A percentile compares a stretch with the other conserved stretches of the same genome.
These are phyloP conservation scores for Leccinum fallax DNA, from an alignment of 1,284 basidiomycete species.

Conservation along the genomic window DNA sequence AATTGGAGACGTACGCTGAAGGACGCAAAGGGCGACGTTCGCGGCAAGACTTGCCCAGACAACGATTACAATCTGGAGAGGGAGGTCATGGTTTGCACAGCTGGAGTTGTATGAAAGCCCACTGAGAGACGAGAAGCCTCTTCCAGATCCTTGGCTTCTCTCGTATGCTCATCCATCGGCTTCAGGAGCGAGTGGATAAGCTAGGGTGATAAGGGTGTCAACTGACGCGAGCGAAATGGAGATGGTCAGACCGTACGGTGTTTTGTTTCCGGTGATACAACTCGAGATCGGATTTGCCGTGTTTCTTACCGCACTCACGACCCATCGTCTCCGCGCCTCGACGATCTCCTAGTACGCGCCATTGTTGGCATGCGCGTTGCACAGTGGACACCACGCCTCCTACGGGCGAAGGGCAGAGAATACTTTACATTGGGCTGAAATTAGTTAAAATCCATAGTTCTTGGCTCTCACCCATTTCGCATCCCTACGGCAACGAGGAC, in stretches of 20 bases:
- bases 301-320: conserved; percentile 32
- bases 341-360: conserved; percentile 8
- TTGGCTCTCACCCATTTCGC: neutral
- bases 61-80: conserved; percentile 78
- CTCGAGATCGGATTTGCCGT: conserved; percentile 60
- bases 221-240: conserved; percentile 5
- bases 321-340: conserved; percentile 7
- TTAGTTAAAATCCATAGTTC: conserved; percentile 1
- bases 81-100: neutral
- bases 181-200: conserved; percentile 86
- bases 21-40: conserved; percentile 71
- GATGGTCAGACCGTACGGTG: conserved; percentile 48
- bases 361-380: conserved; percentile 2
- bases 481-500: neutral
- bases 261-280: conserved; percentile 86
- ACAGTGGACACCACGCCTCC: neutral
- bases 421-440: conserved; percentile 2
- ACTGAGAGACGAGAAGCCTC: conserved; percentile 67
- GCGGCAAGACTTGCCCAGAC: conserved; percentile 80
- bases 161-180: conserved; percentile 84
- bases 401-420: neutral
- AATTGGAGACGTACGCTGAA: conserved; percentile 57
- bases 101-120: conserved; percentile 24
- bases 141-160: conserved; percentile 68
- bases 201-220: conserved; percentile 37